These are phyloP conservation scores for Mycena polygramma DNA, from an alignment of 768 basidiomycete genomes.

Conservation along the genomic window DNA sequence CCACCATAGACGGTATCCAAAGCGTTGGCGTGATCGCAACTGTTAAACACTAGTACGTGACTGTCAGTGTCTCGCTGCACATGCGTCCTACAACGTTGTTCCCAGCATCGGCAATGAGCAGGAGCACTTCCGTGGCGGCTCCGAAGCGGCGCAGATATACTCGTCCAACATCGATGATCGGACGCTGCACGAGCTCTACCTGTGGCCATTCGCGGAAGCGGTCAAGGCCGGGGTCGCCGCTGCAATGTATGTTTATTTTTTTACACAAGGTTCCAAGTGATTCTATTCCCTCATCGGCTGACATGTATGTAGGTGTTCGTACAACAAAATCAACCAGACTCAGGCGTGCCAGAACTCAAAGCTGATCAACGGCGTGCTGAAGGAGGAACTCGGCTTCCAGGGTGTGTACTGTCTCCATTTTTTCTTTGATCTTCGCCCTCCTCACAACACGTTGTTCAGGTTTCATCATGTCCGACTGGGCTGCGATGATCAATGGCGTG, in stretches of 20 bases:
- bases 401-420: conserved; percentile 35
- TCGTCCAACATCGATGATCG: conserved; percentile 57
- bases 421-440: no score
- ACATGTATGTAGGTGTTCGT: conserved; percentile 33
- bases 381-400: conserved; percentile 64
- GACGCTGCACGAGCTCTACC: conserved; percentile 50
- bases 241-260: conserved; percentile 42
- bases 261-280: no score
- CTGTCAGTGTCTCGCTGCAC: neutral
- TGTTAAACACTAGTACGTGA: conserved; percentile 48
- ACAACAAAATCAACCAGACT: conserved; percentile 55
- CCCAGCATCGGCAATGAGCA: conserved; percentile 41
- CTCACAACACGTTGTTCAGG: neutral
- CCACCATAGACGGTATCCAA: conserved; percentile 57
- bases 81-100: neutral
- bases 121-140: conserved; percentile 39
- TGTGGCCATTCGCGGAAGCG: conserved; percentile 44
- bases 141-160: conserved; percentile 25
- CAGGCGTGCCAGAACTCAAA: conserved; percentile 61
- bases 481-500: conserved; percentile 49
- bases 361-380: conserved; percentile 57
- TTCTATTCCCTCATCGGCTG: no score
- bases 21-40: conserved; percentile 53
- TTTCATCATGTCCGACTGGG: conserved; percentile 57
- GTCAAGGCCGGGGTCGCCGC: conserved; percentile 49